Base-by-base conservation (phyloP, 169 alveolate species). In the Cryptosporidium meleagridis region DNA sequence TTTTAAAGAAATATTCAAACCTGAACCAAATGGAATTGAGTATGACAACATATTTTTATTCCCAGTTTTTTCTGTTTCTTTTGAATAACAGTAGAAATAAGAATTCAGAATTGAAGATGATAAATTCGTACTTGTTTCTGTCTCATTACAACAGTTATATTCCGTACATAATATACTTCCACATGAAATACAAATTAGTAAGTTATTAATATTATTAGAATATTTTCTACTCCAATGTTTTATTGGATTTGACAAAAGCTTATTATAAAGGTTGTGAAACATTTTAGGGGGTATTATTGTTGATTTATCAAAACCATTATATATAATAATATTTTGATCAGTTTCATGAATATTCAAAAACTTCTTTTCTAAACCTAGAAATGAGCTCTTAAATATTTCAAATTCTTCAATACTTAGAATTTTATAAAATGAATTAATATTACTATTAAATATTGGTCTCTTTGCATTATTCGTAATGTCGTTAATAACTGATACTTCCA, bases 21-120 rank as follows among this genome's bases (percentile, higher is more conserved):
- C 75, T 2, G 75, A 37, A 33, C 89, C 89, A 80, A 31, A 80
- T 21, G 89, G 89, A 29, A 80, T 80, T 0, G 89, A 80, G 51
- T 61, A 80, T 12, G 80, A 48, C 1, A 3, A 26, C 10, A 16
- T 5, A 10, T 31, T 68, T 5, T 39, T 39, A 16, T 52, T 29
- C 7, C 55, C 53, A 6, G 31, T 14, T 14, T 41, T 61, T n/a
- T n/a, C 75, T 39, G 26, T 16, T 14, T 29, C 72, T 31, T 3
- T 35, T 65, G 53, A 14, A 45, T 35, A 23, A 58, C 75, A 80
- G 62, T 80, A 80, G n/a, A 44, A 80, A 39, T 80, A 45, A 14
- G 80, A 80, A 16, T 18, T 44, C n/a, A 62, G n/a, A 16, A 80
- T 29, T 12, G 23, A 26, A 23, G 70, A 33, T 35, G 89, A 44